Percentiles rank a stretch among this genome's conserved stretches.
Evolutionary conservation across 2,329 filamentous ascomycete genomes (phyloP).

Genomic region (Xylariaceae sp.): DNA sequence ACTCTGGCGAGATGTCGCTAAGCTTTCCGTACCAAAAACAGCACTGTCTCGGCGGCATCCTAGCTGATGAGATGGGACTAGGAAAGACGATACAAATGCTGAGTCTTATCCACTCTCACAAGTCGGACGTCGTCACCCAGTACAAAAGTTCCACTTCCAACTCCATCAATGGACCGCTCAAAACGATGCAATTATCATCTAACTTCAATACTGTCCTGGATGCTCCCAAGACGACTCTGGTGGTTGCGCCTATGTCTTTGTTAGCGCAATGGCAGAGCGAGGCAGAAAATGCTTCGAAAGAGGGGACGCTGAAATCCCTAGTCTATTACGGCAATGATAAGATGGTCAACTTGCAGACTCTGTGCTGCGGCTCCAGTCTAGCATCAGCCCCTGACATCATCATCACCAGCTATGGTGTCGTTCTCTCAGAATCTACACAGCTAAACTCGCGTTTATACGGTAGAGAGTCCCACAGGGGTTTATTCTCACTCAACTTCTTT

Average conservation of each 20-base stretch:
- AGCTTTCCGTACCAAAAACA: slow-evolving; percentile 93
- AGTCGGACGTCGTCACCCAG: slow-evolving; percentile 47
- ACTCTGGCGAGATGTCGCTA: slow-evolving; percentile 87
- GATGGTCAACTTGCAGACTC: slow-evolving; percentile 64
- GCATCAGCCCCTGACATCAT: slow-evolving; percentile 78
- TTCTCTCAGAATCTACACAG: slow-evolving; percentile 83
- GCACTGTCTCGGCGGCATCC: slow-evolving; percentile 84
- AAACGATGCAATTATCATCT: slow-evolving; percentile 44
- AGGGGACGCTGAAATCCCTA: slow-evolving; percentile 75
- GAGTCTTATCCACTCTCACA: slow-evolving; percentile 81
- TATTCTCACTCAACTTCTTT: slow-evolving; percentile 94
- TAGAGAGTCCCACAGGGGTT: slow-evolving; percentile 59
- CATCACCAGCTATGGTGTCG: slow-evolving; percentile 89
- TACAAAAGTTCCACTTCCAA: slow-evolving; percentile 33
- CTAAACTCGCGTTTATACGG: slow-evolving; percentile 63
- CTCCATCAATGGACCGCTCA: slow-evolving; percentile 57
- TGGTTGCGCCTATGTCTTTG: slow-evolving; percentile 94
- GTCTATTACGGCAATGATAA: slow-evolving; percentile 94
- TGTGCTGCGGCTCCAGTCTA: slow-evolving; percentile 72
- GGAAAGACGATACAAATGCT: slow-evolving; percentile 99
- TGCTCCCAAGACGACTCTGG: slow-evolving; percentile 85
- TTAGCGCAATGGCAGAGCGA: slow-evolving; percentile 97
- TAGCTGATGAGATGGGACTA: slow-evolving; percentile 96
- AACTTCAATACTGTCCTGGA: slow-evolving; percentile 52
- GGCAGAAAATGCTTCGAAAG: slow-evolving; percentile 80